Percentiles rank a stretch among this genome's conserved stretches.
phyloP scores from a whole-genome alignment of 2,329 filamentous ascomycete genomes.

The Monilinia polystroma region DNA sequence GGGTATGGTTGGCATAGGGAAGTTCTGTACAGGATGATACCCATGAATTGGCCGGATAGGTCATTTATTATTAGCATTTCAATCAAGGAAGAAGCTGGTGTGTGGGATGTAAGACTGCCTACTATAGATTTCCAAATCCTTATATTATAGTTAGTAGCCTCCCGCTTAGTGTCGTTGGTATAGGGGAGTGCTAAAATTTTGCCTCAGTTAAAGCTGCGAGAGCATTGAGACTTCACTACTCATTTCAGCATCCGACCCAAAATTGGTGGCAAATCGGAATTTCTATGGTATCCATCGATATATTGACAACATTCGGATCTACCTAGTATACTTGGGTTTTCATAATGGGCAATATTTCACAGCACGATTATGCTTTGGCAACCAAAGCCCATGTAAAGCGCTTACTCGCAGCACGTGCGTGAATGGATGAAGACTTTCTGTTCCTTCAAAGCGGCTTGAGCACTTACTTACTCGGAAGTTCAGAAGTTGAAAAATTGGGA shows the following conservation, averaged over 20 bases:
- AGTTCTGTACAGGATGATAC: constrained; percentile 36
- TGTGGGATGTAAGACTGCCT: background rate
- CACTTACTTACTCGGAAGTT: constrained; percentile 7
- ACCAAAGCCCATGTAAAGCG: constrained; percentile 5
- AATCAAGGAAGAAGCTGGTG: background rate
- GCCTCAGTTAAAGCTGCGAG: background rate
- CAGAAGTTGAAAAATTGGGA: background rate
- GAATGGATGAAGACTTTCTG: constrained; percentile 26
- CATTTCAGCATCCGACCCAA: no score
- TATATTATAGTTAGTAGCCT: background rate
- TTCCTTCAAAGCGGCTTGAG: constrained; percentile 28
- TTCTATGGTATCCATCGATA: background rate
- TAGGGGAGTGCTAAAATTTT: background rate
- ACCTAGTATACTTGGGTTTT: background rate
- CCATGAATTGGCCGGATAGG: constrained; percentile 23
- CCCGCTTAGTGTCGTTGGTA: no score
- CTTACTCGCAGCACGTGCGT: constrained; percentile 10
- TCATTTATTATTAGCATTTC: constrained; percentile 9
- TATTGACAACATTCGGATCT: background rate
- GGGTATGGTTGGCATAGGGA: constrained; percentile 22
- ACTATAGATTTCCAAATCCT: background rate
- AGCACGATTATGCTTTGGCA: background rate
- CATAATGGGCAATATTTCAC: background rate
- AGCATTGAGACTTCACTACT: no score
- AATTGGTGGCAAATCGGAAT: no score